Conservation (phyloP, 495 filamentous ascomycete genomes). For the Penicillium tannophilum region DNA sequence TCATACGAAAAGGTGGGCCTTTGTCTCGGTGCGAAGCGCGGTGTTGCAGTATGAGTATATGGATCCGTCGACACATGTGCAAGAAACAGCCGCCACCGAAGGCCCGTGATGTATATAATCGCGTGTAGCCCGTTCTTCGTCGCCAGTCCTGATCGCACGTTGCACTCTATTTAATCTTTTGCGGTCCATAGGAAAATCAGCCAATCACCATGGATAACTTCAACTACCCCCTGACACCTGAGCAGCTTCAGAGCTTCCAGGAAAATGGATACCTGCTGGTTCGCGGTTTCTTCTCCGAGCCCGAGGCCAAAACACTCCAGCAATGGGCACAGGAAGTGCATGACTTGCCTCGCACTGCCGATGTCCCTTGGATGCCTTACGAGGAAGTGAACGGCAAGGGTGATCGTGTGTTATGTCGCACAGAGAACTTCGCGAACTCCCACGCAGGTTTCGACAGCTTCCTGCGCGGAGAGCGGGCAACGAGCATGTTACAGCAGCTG, state of each 20-base stretch:
- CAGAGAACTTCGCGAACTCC: conserved; percentile 50
- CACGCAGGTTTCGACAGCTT: conserved; percentile 43
- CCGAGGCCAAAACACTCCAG: conserved; percentile 34
- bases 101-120: conserved; percentile 1
- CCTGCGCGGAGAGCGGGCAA: conserved; percentile 39
- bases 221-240: conserved; percentile 25
- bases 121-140: neutral
- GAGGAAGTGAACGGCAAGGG: conserved; percentile 47
- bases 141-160: neutral
- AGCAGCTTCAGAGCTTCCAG: conserved; percentile 40
- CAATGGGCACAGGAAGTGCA: conserved; percentile 48
- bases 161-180: neutral
- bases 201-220: conserved; percentile 26
- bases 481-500: conserved; percentile 38
- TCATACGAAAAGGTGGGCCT: neutral
- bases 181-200: neutral
- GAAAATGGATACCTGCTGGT: conserved; percentile 44
- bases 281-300: conserved; percentile 28
- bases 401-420: conserved; percentile 46
- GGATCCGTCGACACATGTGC: neutral
- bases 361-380: conserved; percentile 49
- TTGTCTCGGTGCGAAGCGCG: conserved; percentile 12
- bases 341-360: conserved; percentile 38
- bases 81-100: neutral
- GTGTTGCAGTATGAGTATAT: neutral